Evolutionary conservation across 257 asterid genomes (phyloP).

Genomic region (Lycium ferocissimum): DNA sequence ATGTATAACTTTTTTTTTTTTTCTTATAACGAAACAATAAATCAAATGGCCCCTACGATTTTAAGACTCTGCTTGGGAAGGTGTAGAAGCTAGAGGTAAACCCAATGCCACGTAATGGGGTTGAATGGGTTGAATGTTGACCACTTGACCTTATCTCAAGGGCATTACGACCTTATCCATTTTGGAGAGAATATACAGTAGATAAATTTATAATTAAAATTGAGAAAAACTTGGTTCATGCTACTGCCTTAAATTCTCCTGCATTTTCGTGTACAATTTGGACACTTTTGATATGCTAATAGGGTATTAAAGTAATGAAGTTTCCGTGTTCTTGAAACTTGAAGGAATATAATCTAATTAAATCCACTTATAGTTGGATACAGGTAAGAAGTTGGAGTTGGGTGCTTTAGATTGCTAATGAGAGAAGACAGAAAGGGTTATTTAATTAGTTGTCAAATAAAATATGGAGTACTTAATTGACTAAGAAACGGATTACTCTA

Average conservation of each 20-base stretch:
- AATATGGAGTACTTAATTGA: not conserved
- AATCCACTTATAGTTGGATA: constrained; percentile 13
- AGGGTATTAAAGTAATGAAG: not conserved
- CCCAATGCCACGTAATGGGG: not conserved
- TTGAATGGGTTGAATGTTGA: not conserved
- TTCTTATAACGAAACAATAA: too few relatives aligned
- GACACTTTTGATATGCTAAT: not conserved
- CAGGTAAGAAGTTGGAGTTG: constrained; percentile 24
- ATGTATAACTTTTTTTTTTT: too few relatives aligned
- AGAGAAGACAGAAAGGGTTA: not conserved
- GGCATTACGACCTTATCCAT: not conserved
- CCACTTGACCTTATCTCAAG: not conserved
- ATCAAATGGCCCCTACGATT: not conserved
- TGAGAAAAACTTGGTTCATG: not conserved
- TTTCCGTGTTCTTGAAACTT: not conserved
- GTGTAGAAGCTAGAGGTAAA: not conserved
- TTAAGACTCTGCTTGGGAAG: not conserved
- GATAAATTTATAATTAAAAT: too few relatives aligned
- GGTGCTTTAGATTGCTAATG: constrained; percentile 24
- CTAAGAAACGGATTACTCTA: not conserved
- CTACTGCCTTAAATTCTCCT: not conserved
- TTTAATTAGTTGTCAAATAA: constrained; percentile 14
- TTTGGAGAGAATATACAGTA: not conserved
- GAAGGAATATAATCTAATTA: constrained; percentile 18
- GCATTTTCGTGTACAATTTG: not conserved